These are phyloP conservation scores for Agaricus sinodeliciosus DNA, from an alignment of 768 basidiomycete genomes.

Conservation along the genomic window DNA sequence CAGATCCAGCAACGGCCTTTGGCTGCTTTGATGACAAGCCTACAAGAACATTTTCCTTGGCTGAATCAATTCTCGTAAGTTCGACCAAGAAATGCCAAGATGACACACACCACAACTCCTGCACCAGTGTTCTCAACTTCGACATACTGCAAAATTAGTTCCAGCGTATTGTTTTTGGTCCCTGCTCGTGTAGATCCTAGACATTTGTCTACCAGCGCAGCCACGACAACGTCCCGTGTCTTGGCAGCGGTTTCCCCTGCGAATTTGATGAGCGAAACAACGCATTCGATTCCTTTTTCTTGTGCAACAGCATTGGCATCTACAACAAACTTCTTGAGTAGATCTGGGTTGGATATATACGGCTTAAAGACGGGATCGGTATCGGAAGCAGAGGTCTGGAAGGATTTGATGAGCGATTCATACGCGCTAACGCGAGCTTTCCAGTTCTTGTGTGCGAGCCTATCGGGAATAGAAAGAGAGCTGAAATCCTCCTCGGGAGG, in stretches of 20 bases:
- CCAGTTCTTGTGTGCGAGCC: conserved; percentile 96
- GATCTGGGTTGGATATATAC: conserved; percentile 69
- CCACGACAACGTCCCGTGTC: conserved; percentile 74
- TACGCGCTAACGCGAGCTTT: conserved; percentile 95
- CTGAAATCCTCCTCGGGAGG: conserved; percentile 94
- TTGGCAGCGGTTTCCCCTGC: conserved; percentile 85
- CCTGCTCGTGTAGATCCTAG: conserved; percentile 87
- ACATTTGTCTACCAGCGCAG: conserved; percentile 94
- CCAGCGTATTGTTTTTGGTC: conserved; percentile 82
- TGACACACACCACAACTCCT: conserved; percentile 75
- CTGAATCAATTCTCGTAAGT: conserved; percentile 21
- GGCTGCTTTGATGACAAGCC: conserved; percentile 92
- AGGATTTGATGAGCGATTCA: conserved; percentile 78
- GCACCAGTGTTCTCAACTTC: conserved; percentile 89
- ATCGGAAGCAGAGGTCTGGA: conserved; percentile 86
- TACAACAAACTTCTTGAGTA: conserved; percentile 80
- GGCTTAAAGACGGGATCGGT: conserved; percentile 91
- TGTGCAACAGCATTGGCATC: conserved; percentile 97
- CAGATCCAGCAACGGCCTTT: conserved; percentile 79
- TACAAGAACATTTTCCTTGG: conserved; percentile 69
- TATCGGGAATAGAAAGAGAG: conserved; percentile 64
- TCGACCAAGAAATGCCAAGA: conserved; percentile 15
- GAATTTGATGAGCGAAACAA: conserved; percentile 81
- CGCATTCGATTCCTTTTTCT: conserved; percentile 92
- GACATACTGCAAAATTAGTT: conserved; percentile 82